Percentiles rank a stretch among this genome's conserved stretches.
Evolutionary conservation across 805 yeast genomes (phyloP).

Genomic region (Debaryomyces hansenii): DNA sequence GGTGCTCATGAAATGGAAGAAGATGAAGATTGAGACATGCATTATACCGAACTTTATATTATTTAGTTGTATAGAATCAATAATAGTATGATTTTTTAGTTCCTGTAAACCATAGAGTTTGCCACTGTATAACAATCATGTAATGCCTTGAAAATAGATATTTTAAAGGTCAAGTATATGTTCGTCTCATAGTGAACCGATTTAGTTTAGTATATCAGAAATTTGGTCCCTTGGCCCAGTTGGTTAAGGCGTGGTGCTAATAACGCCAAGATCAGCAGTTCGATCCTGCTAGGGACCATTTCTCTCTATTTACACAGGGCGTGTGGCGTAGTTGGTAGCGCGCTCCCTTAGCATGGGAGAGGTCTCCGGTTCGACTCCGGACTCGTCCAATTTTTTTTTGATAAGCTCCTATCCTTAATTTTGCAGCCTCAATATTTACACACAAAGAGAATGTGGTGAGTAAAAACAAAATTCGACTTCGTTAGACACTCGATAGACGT

Average conservation of each 20-base stretch:
- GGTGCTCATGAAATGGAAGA: slow-evolving; percentile 39
- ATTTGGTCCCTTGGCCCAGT: slow-evolving; percentile 52
- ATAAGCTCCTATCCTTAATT: no score
- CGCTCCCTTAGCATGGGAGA: slow-evolving; percentile 49
- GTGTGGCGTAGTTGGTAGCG: slow-evolving; percentile 85
- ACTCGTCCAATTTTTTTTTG: slow-evolving; percentile 23
- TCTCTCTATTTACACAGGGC: slow-evolving; percentile 37
- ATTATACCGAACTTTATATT: neutral
- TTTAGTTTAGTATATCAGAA: neutral
- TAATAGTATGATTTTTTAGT: no score
- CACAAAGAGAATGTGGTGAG: no score
- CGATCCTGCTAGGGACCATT: slow-evolving; percentile 85
- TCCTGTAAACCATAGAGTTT: no score
- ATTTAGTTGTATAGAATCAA: neutral
- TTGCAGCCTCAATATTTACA: no score
- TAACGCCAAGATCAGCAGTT: slow-evolving; percentile 74
- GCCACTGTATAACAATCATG: no score
- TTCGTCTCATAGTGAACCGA: no score
- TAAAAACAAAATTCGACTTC: no score
- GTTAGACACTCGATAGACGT: no score
- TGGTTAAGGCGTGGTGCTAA: slow-evolving; percentile 56
- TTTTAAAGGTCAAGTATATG: no score
- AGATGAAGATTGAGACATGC: slow-evolving; percentile 9
- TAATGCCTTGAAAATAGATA: no score
- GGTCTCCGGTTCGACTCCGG: slow-evolving; percentile 38